These are phyloP conservation scores for Gossypium aridum DNA, from an alignment of 441 rosid species.

Conservation along the genomic window DNA sequence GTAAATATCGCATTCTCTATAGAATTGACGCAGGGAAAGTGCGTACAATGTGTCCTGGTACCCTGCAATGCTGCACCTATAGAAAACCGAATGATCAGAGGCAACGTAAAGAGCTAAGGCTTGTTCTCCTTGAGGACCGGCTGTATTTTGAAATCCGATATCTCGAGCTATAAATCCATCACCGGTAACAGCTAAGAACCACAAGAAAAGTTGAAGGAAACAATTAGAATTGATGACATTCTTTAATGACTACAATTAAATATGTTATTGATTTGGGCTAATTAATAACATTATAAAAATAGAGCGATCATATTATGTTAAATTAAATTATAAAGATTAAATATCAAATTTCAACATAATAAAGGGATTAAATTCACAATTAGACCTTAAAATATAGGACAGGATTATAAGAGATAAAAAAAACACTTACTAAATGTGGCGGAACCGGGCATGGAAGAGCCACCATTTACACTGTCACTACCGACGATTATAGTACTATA, in stretches of 20 bases:
- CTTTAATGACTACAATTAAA: neutral
- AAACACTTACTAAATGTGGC: conserved; percentile 65
- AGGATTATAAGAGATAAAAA: neutral
- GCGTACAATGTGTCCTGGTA: conserved; percentile 79
- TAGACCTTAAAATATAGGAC: neutral
- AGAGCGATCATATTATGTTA: too few species aligned
- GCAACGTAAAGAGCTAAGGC: conserved; percentile 58
- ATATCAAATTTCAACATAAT: neutral
- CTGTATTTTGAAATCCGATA: conserved; percentile 73
- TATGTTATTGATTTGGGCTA: too few species aligned
- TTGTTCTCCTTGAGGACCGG: conserved; percentile 61
- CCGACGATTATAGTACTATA: conserved; percentile 50
- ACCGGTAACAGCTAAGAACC: conserved; percentile 54
- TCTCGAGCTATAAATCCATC: conserved; percentile 69
- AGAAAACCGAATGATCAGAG: conserved; percentile 62
- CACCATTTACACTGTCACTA: conserved; percentile 43
- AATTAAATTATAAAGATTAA: too few species aligned
- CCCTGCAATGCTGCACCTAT: conserved; percentile 66
- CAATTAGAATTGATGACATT: neutral
- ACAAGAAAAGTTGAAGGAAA: neutral
- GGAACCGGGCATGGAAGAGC: conserved; percentile 50
- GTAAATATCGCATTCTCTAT: conserved; percentile 65
- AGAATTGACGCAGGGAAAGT: conserved; percentile 63
- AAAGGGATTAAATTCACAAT: neutral
- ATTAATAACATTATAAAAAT: too few species aligned